phyloP scores from a whole-genome alignment of 2,329 filamentous ascomycete species.

The Lasiodiplodia sp. region DNA sequence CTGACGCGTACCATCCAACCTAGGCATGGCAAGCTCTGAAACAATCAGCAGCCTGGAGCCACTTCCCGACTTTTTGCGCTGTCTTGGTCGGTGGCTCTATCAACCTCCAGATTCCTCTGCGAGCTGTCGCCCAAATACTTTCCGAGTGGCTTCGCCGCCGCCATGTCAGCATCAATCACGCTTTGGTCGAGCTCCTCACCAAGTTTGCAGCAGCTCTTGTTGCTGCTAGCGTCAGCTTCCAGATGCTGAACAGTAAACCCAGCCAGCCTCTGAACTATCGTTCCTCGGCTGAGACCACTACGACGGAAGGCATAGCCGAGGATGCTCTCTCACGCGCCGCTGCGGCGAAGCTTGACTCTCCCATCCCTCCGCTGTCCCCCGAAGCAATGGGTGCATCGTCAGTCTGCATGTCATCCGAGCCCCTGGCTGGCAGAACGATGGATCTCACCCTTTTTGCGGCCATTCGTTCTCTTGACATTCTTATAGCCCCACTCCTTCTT shows the following conservation, averaged over 20 bases:
- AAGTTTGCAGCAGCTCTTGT: slow-evolving; percentile 54
- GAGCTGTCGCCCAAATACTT: neutral
- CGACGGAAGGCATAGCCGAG: neutral
- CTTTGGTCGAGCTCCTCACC: neutral
- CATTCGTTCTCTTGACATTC: slow-evolving; percentile 74
- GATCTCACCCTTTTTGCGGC: slow-evolving; percentile 83
- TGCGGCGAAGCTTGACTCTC: slow-evolving; percentile 3
- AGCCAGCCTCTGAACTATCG: slow-evolving; percentile 17
- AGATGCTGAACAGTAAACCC: slow-evolving; percentile 54
- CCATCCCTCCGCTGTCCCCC: slow-evolving; percentile 18
- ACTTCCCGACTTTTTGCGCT: slow-evolving; percentile 62
- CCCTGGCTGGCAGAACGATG: slow-evolving; percentile 74
- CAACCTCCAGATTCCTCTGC: slow-evolving; percentile 49
- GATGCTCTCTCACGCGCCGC: slow-evolving; percentile 9
- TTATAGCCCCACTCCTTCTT: slow-evolving; percentile 58
- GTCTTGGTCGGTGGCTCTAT: slow-evolving; percentile 61
- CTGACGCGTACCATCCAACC: slow-evolving; percentile 33
- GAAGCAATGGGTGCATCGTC: slow-evolving; percentile 35
- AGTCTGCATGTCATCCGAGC: slow-evolving; percentile 8
- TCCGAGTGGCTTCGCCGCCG: slow-evolving; percentile 11
- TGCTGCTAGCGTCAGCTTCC: slow-evolving; percentile 59
- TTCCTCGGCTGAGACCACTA: neutral
- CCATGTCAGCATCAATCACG: neutral
- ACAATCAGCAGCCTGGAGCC: slow-evolving; percentile 51
- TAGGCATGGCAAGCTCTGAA: slow-evolving; percentile 51